Base-by-base conservation (phyloP, 306 rosid genomes). In the Elaeagnus macrophylla region DNA sequence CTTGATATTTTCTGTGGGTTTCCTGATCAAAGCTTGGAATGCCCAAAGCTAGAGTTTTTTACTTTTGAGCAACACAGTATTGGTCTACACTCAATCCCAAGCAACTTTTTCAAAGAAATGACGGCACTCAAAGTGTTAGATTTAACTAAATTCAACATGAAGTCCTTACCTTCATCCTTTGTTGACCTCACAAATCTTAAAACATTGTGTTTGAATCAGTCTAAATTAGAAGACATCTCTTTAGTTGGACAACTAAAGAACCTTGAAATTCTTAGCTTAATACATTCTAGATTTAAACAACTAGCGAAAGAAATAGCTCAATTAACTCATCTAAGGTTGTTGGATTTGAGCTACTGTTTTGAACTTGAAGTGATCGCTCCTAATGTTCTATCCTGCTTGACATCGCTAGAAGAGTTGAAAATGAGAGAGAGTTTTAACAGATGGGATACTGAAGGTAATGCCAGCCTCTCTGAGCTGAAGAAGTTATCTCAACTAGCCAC, bases 401-500 rank as follows among this genome's bases (percentile, higher is more conserved):
- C 3, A 38, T 18, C 18, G 43, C 63, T 81, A 66, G 72, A 68
- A 56, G 83, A 77, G 43, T 35, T 81, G 46, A 65, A 71, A 45
- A 64, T 77, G 80, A 75, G 72, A 56, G 70, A 71, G 50, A 65
- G 56, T 56, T 62, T 44, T 25, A 39, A 48, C 19, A 37, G 44
- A 10, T 81, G 80, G 78, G 32, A 62, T 25, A 7, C 0, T 25
- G 40, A 56, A 10, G 68, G 59, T 39, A 58, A 40, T 54, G 76
- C 57, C 16, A 10, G 37, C 16, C 66, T 76, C 11, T 41, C 68
- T 7, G 86, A 77, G 68, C 36, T 80, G 35, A 48, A 53, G 51
- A 19, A 61, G 37, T 40, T 76, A 37, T 38, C 56, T 45, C 64
- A 53, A 3, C 48, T 73, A 53, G 51, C 36, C 7, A 50, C 56